Conservation (phyloP, 1,284 basidiomycete genomes). For the Tilletia walkeri region DNA sequence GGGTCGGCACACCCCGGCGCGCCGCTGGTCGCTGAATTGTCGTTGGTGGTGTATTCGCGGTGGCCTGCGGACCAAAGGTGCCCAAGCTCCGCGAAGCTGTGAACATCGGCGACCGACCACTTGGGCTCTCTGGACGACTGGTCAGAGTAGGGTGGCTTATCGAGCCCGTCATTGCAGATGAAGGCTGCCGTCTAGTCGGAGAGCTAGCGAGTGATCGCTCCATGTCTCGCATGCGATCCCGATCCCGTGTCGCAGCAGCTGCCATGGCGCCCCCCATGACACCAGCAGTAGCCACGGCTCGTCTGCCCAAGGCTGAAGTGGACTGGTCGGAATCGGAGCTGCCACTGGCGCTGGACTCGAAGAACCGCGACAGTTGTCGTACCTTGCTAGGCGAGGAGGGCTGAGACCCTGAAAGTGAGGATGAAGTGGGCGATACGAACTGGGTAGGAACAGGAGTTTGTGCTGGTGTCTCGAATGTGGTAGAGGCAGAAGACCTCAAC, state of each 20-base stretch:
- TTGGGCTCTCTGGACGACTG: neutral
- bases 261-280: slow-evolving; percentile 12
- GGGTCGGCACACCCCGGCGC: neutral
- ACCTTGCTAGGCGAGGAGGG: slow-evolving; percentile 14
- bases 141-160: neutral
- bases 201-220: slow-evolving; percentile 11
- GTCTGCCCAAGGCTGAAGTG: neutral
- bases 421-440: neutral
- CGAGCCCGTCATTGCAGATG: neutral
- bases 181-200: slow-evolving; percentile 7
- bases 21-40: slow-evolving; percentile 6
- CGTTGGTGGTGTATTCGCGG: slow-evolving; percentile 1
- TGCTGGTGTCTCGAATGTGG: neutral
- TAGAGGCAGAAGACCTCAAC: neutral
- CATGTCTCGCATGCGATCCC: neutral
- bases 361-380: slow-evolving; percentile 13
- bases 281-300: slow-evolving; percentile 3
- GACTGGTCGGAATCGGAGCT: slow-evolving; percentile 5
- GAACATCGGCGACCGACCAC: slow-evolving; percentile 3
- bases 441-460: neutral
- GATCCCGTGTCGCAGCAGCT: slow-evolving; percentile 1
- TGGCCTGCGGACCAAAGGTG: slow-evolving; percentile 7
- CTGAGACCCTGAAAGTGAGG: slow-evolving; percentile 1
- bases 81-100: slow-evolving; percentile 4
- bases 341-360: slow-evolving; percentile 12